Percentiles rank a stretch among this genome's conserved stretches.
Conservation (phyloP, 2,329 filamentous ascomycete species). For the Acrodontium crateriforme region DNA sequence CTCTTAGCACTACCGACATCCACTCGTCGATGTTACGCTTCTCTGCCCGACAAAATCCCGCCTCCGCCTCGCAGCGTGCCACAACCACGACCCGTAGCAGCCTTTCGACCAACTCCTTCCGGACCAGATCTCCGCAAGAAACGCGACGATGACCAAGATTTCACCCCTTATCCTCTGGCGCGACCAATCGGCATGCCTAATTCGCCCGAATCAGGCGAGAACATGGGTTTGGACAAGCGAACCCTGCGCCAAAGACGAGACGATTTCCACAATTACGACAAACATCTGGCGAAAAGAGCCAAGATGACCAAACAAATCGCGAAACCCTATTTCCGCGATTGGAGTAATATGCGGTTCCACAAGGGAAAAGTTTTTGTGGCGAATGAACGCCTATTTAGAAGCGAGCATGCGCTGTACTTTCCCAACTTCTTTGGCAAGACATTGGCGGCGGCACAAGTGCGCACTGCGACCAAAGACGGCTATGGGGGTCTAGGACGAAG, state of each 20-base stretch:
- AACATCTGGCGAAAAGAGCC: conserved; percentile 63
- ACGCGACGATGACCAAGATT: conserved; percentile 24
- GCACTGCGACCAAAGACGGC: conserved; percentile 34
- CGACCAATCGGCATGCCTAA: conserved; percentile 71
- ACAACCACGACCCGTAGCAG: conserved; percentile 5
- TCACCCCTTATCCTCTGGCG: conserved; percentile 39
- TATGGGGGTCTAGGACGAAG: conserved; percentile 35
- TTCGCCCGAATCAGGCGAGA: conserved; percentile 65
- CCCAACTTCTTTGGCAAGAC: conserved; percentile 80
- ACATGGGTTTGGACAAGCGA: conserved; percentile 61
- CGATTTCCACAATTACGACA: conserved; percentile 75
- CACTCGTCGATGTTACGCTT: conserved; percentile 11
- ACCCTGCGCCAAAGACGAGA: conserved; percentile 54
- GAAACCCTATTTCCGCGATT: conserved; percentile 92
- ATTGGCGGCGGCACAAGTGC: conserved; percentile 53
- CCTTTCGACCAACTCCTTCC: conserved; percentile 5
- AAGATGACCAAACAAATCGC: conserved; percentile 63
- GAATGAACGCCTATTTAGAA: conserved; percentile 70
- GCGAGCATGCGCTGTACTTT: conserved; percentile 75
- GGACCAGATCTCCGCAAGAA: conserved; percentile 9
- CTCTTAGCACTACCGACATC: conserved; percentile 10
- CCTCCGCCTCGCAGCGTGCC: conserved; percentile 8
- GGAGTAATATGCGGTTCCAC: conserved; percentile 67
- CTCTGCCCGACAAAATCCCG: conserved; percentile 8
- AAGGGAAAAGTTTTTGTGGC: conserved; percentile 87